Evolutionary conservation across 2,329 filamentous ascomycete species (phyloP), one percentile per base, ranked within the genome.

Genomic region (Hypoxylon sp.): DNA sequence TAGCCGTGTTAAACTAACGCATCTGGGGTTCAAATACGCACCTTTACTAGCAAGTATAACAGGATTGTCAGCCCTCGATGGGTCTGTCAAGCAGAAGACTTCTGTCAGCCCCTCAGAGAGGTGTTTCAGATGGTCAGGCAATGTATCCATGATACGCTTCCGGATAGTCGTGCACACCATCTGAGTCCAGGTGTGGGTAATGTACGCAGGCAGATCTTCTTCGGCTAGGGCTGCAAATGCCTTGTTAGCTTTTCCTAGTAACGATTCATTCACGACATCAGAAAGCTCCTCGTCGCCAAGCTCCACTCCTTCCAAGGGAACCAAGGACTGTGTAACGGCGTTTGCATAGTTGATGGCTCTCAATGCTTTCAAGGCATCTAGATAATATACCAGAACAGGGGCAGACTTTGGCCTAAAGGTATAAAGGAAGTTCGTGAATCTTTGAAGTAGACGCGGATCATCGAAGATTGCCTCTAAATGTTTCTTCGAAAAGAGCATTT

Each of bases 11-110:
- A 29, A 19, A 52, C 37, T 5, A 39, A 31, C 5, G n/a, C 7
- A 35, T 11, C 29, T 24, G 27, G 3, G 17, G 13, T 54, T 56
- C 15, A 13, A 39, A 27, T 10, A 74, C 77, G 68, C 75, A 91
- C 90, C 90, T 84, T 93, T 89, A 2, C 91, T 93, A 6, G 91
- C 90, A 78, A 93, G 93, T 1, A 93, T 88, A 66, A 94, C 92
- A 0, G 91, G 92, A 75, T 93, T 93, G 68, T 93, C 92, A 1
- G 86, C 82, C 63, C 91, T 83, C 1, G 90, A 91, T 7, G 92
- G 91, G 76, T 94, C 92, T 0, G 91, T 92, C 60, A 94, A 78
- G 75, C 91, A 94, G 72, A 93, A 94, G 0, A 93, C 91, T 75
- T 94, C 91, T 0, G 91, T 92, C 65, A 94, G 78, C 0, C 91